phyloP scores from a whole-genome alignment of 768 basidiomycete species.

The Scleroderma citrinum region DNA sequence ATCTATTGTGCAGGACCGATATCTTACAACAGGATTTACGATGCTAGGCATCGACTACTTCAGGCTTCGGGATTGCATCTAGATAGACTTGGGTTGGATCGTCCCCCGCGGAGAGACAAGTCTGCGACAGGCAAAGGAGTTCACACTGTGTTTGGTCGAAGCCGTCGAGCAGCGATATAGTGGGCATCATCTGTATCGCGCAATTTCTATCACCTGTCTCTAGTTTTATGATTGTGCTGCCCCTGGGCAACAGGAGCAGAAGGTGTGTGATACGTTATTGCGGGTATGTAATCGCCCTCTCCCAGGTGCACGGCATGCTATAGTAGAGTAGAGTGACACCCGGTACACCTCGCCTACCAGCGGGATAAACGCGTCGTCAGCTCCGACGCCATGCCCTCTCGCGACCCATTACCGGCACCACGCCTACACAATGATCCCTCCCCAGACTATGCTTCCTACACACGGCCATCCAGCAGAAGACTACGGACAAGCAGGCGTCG shows the following conservation, averaged over 20 bases:
- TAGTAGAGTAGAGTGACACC: no score
- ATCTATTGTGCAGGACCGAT: not conserved
- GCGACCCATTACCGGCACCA: no score
- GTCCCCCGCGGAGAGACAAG: conserved; percentile 37
- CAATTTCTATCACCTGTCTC: conserved; percentile 6
- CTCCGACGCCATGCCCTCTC: no score
- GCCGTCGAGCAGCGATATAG: conserved; percentile 46
- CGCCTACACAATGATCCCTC: no score
- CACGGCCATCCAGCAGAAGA: no score
- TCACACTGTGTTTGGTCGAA: conserved; percentile 46
- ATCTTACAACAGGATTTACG: conserved; percentile 39
- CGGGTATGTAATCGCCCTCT: conserved; percentile 32
- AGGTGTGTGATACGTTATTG: conserved; percentile 38
- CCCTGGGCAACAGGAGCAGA: conserved; percentile 8
- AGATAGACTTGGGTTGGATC: conserved; percentile 33
- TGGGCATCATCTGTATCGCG: conserved; percentile 12
- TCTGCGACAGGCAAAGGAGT: conserved; percentile 31
- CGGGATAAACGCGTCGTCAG: no score
- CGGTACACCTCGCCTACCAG: no score
- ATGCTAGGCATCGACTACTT: conserved; percentile 63
- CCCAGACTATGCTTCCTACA: no score
- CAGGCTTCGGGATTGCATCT: conserved; percentile 43
- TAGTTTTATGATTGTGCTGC: not conserved
- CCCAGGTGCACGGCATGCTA: no score
- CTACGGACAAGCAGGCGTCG: no score